Evolutionary conservation across 73 alveolate genomes (phyloP).

Genomic region (Durusdinium trenchii): DNA sequence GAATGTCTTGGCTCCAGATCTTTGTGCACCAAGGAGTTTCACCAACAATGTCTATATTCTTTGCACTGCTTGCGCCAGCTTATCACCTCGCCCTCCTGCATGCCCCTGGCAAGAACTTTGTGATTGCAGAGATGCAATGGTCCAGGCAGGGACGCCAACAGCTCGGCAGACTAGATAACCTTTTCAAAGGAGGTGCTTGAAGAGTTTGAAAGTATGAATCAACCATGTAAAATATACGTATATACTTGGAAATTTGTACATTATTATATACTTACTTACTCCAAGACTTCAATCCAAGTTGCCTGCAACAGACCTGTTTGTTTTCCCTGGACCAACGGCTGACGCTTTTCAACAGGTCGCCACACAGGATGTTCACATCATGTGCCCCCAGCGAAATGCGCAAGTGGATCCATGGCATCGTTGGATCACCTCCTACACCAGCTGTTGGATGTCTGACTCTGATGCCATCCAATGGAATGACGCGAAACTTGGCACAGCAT

Average conservation of each 20-base stretch:
- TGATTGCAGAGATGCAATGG: slow-evolving; percentile 45
- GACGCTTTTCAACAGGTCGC: neutral
- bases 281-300: no score
- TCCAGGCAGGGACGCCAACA: neutral
- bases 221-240: no score
- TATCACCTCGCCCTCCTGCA: slow-evolving; percentile 56
- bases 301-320: no score
- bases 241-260: no score
- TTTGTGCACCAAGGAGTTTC: neutral
- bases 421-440: slow-evolving; percentile 72
- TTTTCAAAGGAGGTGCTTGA: neutral
- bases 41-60: slow-evolving; percentile 54
- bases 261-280: no score
- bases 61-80: slow-evolving; percentile 23
- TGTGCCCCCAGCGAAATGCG: slow-evolving; percentile 78
- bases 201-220: no score
- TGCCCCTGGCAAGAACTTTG: slow-evolving; percentile 76
- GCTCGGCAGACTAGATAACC: neutral
- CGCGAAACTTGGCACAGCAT: slow-evolving; percentile 42
- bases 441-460: slow-evolving; percentile 45
- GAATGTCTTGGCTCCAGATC: neutral
- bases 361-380: slow-evolving; percentile 22
- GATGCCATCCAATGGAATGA: slow-evolving; percentile 8
- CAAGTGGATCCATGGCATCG: slow-evolving; percentile 57
- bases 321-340: neutral